A percentile compares a stretch with the other conserved stretches of the same genome.
Evolutionary conservation across 345 rosid species (phyloP).

Genomic region (Eucalyptus microcorys): DNA sequence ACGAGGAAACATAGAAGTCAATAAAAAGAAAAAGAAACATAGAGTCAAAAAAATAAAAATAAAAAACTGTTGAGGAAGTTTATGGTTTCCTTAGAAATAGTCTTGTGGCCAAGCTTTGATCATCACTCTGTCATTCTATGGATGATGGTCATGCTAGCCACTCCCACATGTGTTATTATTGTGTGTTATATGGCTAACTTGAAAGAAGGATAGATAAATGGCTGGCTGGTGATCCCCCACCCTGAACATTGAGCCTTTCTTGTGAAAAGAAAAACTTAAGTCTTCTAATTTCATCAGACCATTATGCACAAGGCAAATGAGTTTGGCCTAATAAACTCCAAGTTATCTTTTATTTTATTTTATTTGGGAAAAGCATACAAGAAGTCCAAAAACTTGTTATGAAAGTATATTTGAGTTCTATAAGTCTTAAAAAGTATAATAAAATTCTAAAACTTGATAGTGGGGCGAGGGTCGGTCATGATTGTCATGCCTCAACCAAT

Average conservation of each 20-base stretch:
- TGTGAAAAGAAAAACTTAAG: neutral
- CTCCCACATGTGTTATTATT: neutral
- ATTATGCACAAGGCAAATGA: neutral
- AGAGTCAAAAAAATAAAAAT: too few species aligned
- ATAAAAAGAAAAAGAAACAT: too few species aligned
- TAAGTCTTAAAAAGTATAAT: neutral
- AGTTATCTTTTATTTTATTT: neutral
- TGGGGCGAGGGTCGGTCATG: too few species aligned
- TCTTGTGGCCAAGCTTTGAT: too few species aligned
- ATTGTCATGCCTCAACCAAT: too few species aligned
- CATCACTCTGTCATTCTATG: too few species aligned
- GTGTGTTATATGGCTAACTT: neutral
- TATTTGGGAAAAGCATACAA: neutral
- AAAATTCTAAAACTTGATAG: too few species aligned
- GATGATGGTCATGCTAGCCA: too few species aligned
- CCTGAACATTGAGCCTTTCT: neutral
- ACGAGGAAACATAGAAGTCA: too few species aligned
- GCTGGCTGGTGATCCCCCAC: fast-evolving
- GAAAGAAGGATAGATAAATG: too few species aligned
- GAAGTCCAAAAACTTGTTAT: neutral
- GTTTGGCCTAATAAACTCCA: neutral
- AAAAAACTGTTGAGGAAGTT: too few species aligned
- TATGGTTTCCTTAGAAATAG: too few species aligned
- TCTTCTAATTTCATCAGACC: neutral
- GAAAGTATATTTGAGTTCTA: neutral